phyloP scores from a whole-genome alignment of 2,329 filamentous ascomycete species.

The Ophiocordyceps camponoti-leonardi region DNA sequence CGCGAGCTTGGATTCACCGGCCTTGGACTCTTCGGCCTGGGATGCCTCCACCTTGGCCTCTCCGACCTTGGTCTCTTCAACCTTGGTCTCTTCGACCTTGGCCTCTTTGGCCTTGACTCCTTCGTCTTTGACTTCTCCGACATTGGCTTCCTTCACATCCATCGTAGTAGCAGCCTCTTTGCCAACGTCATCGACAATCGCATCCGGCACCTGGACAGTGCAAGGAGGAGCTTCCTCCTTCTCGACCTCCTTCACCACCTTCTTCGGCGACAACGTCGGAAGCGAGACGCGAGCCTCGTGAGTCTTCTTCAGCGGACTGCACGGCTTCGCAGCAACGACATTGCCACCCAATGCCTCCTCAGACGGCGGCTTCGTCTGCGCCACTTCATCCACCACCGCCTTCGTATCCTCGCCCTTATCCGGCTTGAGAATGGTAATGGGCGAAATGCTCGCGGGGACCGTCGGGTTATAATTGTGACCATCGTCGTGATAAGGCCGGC shows the following conservation, averaged over 20 bases:
- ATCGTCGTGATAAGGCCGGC: not conserved
- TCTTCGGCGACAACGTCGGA: slow-evolving; percentile 1
- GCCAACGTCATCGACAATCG: not conserved
- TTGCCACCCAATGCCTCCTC: slow-evolving; percentile 10
- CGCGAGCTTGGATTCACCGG: too few species aligned
- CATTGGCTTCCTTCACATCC: not conserved
- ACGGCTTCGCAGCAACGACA: not conserved
- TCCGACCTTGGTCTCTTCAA: too few species aligned
- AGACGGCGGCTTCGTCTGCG: slow-evolving; percentile 12
- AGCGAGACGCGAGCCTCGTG: slow-evolving; percentile 8
- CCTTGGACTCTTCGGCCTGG: too few species aligned
- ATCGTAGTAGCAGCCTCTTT: not conserved
- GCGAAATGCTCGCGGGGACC: not conserved
- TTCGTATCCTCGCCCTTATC: not conserved
- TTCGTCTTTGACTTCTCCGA: too few species aligned
- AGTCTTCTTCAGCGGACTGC: slow-evolving; percentile 1
- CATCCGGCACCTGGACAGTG: not conserved
- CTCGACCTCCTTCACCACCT: not conserved
- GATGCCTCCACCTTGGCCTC: too few species aligned
- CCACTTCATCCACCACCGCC: slow-evolving; percentile 1
- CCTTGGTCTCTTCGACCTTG: too few species aligned
- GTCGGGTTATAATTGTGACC: not conserved
- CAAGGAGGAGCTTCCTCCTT: not conserved
- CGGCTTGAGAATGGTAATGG: not conserved
- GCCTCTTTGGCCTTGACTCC: too few species aligned